Percentiles rank a stretch among this genome's conserved stretches.
Evolutionary conservation across 2,329 filamentous ascomycete genomes (phyloP).

Genomic region (Thielaviopsis cerberus): DNA sequence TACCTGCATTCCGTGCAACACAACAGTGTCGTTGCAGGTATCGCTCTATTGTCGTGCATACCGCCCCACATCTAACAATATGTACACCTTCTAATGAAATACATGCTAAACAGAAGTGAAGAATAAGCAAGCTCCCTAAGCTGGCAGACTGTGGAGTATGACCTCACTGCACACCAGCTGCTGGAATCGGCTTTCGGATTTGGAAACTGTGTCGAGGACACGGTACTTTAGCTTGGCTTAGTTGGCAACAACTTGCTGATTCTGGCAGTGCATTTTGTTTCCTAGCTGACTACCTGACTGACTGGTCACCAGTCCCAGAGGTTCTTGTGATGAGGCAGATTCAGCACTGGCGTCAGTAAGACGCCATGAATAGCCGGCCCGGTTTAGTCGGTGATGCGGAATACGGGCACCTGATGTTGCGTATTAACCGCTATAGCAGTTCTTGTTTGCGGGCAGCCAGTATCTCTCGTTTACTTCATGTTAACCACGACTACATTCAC

Average conservation of each 20-base stretch:
- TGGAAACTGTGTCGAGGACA: background rate
- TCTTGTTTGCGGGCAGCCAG: too few species aligned
- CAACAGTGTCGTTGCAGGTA: background rate
- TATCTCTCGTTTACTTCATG: too few species aligned
- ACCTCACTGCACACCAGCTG: too few species aligned
- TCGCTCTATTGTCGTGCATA: background rate
- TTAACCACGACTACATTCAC: too few species aligned
- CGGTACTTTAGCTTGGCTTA: too few species aligned
- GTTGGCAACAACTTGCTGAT: too few species aligned
- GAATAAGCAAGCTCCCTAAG: too few species aligned
- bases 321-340: background rate
- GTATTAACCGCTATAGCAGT: too few species aligned
- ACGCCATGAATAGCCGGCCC: background rate
- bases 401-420: background rate
- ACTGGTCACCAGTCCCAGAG: background rate
- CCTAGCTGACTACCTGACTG: background rate
- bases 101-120: too few species aligned
- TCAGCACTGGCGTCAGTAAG: background rate
- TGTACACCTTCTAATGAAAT: too few species aligned
- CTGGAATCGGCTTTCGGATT: too few species aligned
- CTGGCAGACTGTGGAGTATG: too few species aligned
- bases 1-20: background rate
- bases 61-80: background rate
- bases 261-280: background rate
- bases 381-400: background rate